Percentiles rank a stretch among this genome's conserved stretches.
These are phyloP conservation scores for Wilcoxina mikolae DNA, from an alignment of 495 filamentous ascomycete genomes.

Conservation along the genomic window DNA sequence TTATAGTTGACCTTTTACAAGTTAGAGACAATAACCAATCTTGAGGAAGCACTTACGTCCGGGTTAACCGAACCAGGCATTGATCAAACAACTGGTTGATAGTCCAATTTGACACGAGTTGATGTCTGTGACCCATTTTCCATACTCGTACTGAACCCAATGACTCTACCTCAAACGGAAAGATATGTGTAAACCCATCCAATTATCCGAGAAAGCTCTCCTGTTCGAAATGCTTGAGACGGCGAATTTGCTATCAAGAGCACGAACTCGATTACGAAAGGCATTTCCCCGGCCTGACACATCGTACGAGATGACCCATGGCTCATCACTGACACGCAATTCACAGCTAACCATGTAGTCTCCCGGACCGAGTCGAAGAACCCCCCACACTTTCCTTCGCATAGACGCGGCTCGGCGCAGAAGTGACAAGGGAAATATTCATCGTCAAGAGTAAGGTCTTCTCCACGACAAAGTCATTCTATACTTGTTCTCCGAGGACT, in stretches of 20 bases:
- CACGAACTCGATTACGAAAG: slow-evolving; percentile 12
- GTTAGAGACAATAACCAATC: slow-evolving; percentile 7
- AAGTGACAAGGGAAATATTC: too few species aligned
- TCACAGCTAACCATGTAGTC: too few species aligned
- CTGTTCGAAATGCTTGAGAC: slow-evolving; percentile 14
- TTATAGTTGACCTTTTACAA: slow-evolving; percentile 20
- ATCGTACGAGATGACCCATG: slow-evolving; percentile 8
- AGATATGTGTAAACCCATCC: slow-evolving; percentile 13
- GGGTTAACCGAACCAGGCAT: slow-evolving; percentile 10
- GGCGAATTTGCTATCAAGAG: slow-evolving; percentile 13
- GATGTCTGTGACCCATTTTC: slow-evolving; percentile 13
- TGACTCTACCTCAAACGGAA: slow-evolving; percentile 10
- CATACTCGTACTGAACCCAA: slow-evolving; percentile 8
- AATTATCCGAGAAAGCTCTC: slow-evolving; percentile 2
- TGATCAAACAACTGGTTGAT: slow-evolving; percentile 17
- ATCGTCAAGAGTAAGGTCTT: too few species aligned
- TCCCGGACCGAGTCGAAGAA: too few species aligned
- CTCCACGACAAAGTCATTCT: too few species aligned
- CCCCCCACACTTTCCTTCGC: too few species aligned
- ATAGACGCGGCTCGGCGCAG: too few species aligned
- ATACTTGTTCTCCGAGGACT: too few species aligned
- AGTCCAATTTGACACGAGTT: slow-evolving; percentile 4
- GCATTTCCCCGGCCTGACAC: slow-evolving; percentile 11
- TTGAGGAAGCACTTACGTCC: slow-evolving; percentile 8
- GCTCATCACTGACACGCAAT: slow-evolving; percentile 10